Evolutionary conservation across 371 early-diverging fungal genomes (phyloP).

Genomic region (Apophysomyces variabilis): DNA sequence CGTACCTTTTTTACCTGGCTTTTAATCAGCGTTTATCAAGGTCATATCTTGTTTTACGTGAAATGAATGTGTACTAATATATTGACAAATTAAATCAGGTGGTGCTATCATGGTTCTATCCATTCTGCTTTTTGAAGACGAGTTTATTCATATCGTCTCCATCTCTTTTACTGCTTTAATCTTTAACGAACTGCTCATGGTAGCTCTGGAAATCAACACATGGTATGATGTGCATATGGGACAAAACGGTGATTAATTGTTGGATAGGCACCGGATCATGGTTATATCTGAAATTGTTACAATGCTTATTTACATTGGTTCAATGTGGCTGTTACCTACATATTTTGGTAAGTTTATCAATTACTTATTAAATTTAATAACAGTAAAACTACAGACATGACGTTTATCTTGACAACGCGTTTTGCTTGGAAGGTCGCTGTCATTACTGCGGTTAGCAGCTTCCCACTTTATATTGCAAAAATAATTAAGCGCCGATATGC

Average conservation of each 20-base stretch:
- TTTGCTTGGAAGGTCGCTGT: constrained; percentile 92
- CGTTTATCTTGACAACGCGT: constrained; percentile 81
- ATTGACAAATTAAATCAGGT: constrained; percentile 39
- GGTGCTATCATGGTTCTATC: constrained; percentile 97
- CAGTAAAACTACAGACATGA: constrained; percentile 59
- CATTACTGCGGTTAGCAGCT: constrained; percentile 86
- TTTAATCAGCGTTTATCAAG: constrained; percentile 97
- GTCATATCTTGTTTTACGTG: constrained; percentile 19
- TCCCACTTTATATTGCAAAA: constrained; percentile 85
- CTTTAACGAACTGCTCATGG: constrained; percentile 99
- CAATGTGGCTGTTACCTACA: constrained; percentile 86
- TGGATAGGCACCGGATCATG: constrained; percentile 80
- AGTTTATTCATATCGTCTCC: constrained; percentile 95
- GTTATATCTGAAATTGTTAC: constrained; percentile 83
- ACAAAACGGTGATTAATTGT: not conserved
- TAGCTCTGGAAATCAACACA: constrained; percentile 91
- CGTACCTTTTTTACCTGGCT: constrained; percentile 97
- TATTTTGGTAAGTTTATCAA: constrained; percentile 80
- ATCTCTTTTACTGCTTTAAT: constrained; percentile 97
- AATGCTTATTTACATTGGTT: constrained; percentile 80
- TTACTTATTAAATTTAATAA: not conserved
- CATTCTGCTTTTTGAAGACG: constrained; percentile 92
- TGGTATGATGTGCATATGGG: constrained; percentile 57
- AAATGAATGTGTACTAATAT: not conserved
- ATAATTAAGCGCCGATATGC: constrained; percentile 70